Percentiles rank a stretch among this genome's conserved stretches.
These are phyloP conservation scores for Linnemannia exigua DNA, from an alignment of 192 early-diverging fungal genomes.

Conservation along the genomic window DNA sequence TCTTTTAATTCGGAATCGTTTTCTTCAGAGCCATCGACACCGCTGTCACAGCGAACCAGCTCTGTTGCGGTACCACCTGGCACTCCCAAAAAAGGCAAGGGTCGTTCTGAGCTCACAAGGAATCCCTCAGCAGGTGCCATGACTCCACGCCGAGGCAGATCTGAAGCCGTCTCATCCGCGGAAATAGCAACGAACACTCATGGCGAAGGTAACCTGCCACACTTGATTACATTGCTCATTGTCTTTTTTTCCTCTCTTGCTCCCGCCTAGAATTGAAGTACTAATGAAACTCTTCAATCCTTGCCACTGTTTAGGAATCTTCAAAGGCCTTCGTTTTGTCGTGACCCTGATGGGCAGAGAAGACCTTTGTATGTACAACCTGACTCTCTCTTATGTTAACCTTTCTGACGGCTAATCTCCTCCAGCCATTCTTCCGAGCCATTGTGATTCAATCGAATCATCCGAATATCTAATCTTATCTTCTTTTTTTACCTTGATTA, in stretches of 20 bases:
- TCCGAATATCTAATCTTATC: neutral
- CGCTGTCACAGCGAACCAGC: slow-evolving; percentile 16
- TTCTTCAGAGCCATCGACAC: neutral
- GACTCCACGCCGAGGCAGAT: slow-evolving; percentile 32
- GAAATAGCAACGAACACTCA: slow-evolving; percentile 22
- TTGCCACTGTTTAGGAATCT: slow-evolving; percentile 10
- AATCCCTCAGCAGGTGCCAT: neutral
- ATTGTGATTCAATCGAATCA: too few relatives aligned
- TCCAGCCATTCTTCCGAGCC: neutral
- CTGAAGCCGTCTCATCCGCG: neutral
- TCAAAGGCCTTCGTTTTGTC: slow-evolving; percentile 34
- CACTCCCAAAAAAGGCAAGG: slow-evolving; percentile 29
- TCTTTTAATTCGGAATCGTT: neutral
- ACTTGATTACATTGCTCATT: neutral
- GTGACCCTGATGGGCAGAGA: slow-evolving; percentile 6
- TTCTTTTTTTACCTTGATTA: neutral
- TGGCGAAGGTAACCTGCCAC: slow-evolving; percentile 24
- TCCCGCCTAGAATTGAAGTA: neutral
- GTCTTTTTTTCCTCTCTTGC: neutral
- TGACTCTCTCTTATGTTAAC: too few relatives aligned
- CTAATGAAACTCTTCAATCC: neutral
- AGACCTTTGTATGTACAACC: neutral
- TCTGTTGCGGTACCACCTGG: slow-evolving; percentile 13
- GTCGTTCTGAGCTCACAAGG: neutral
- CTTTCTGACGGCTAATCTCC: too few relatives aligned